Evolutionary conservation across 306 rosid genomes (phyloP), one percentile per base, ranked within the genome.

Genomic region (Fragaria nilgerrensis): DNA sequence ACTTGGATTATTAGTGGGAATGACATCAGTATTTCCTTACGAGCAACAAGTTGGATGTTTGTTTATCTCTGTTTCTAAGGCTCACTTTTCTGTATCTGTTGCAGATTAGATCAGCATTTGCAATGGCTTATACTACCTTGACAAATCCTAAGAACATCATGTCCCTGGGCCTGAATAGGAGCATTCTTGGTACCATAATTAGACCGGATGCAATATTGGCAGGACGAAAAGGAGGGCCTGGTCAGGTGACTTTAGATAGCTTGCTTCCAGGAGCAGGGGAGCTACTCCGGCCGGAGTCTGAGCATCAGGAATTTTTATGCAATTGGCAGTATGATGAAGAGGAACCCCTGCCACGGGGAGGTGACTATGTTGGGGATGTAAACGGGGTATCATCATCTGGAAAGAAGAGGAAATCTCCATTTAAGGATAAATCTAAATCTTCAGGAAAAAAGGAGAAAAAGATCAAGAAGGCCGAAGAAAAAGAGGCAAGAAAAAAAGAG

Each of bases 191-290:
- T 55, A 90, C 97, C n/a, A 92, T 95, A 87, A 95, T 95, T 70
- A 83, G 97, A 80, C 97, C 99, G 2, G 97, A 95, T 74, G 82
- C 88, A 16, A 75, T 83, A 23, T 84, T 95, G 86, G 71, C 83
- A 61, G 89, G 88, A 80, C 96, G 99, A 44, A 95, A 89, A 79
- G 97, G 97, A 20, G 97, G 97, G 22, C 85, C 72, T 5, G 96
- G 99, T 23, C 88, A 86, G 49, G 88, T 89, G 69, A 88, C 92
- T 67, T 89, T 90, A 68, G 68, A 80, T 78, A 91, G 86, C 82
- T 79, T 95, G 89, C 99, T 95, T 82, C 99, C 97, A 4, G 97
- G 99, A 77, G 99, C 97, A 23, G 94, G 97, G 16, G 89, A 92
- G 80, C 92, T 91, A 78, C 50, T 92, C 71, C 84, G 81, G 48